Evolutionary conservation across 257 asterid species (phyloP).

Genomic region (Jacaranda mimosifolia): DNA sequence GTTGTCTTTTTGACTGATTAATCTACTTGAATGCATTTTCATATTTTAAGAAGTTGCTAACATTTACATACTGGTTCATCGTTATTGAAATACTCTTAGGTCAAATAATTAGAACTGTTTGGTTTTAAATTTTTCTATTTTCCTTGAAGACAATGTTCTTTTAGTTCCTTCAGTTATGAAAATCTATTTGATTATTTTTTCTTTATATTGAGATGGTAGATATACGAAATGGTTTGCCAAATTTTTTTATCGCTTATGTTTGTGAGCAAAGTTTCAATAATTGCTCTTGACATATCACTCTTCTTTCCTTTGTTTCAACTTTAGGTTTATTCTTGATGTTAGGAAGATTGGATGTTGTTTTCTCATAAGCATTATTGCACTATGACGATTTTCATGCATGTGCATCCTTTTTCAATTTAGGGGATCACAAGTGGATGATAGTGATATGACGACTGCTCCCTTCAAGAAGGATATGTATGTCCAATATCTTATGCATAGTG

Average conservation of each 20-base stretch:
- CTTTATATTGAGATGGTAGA: neutral
- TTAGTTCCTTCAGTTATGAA: neutral
- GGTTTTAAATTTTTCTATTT: neutral
- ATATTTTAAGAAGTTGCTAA: neutral
- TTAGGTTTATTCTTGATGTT: neutral
- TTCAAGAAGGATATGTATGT: conserved; percentile 84
- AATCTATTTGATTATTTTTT: neutral
- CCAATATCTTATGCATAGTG: conserved; percentile 1
- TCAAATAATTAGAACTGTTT: neutral
- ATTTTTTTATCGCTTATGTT: neutral
- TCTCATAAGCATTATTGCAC: neutral
- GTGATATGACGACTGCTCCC: conserved; percentile 70
- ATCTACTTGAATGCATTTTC: neutral
- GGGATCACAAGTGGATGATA: conserved; percentile 55
- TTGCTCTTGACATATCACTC: neutral
- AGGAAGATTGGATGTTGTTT: neutral
- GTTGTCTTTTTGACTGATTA: neutral
- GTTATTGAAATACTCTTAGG: neutral
- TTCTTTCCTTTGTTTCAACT: neutral
- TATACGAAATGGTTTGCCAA: neutral
- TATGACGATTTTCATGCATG: neutral
- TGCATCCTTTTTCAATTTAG: conserved; percentile 46
- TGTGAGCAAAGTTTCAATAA: neutral
- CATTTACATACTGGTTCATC: neutral
- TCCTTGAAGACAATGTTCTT: neutral